These are phyloP conservation scores for Cytospora piceicola DNA, from an alignment of 2,329 filamentous ascomycete species.

Conservation along the genomic window DNA sequence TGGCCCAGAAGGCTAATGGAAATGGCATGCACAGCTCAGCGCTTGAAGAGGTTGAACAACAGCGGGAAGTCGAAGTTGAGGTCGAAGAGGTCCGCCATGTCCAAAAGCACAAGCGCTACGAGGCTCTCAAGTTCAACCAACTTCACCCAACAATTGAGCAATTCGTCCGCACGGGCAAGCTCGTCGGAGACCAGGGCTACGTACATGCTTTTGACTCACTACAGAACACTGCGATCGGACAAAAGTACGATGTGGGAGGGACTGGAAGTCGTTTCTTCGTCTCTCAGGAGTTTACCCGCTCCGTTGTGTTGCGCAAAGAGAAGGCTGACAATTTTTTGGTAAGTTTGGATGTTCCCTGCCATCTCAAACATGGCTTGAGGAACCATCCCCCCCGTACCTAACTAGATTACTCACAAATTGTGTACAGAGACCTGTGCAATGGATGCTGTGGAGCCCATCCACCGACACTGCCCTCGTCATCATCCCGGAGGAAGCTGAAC, in stretches of 20 bases:
- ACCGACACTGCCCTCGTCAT: constrained; percentile 58
- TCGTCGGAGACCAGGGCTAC: constrained; percentile 44
- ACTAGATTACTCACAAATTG: constrained; percentile 29
- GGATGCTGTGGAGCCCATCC: constrained; percentile 60
- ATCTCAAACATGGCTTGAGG: background rate
- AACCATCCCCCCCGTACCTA: constrained; percentile 31
- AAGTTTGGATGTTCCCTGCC: constrained; percentile 22
- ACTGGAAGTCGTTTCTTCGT: constrained; percentile 40
- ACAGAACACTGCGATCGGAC: constrained; percentile 40
- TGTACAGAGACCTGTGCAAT: constrained; percentile 57
- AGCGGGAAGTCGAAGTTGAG: constrained; percentile 63
- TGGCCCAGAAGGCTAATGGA: constrained; percentile 41
- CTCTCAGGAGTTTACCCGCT: constrained; percentile 52
- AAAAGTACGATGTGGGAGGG: constrained; percentile 38
- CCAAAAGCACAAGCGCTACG: constrained; percentile 49
- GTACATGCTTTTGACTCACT: constrained; percentile 49
- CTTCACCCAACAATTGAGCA: constrained; percentile 51
- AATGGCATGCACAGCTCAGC: constrained; percentile 52
- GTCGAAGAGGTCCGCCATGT: constrained; percentile 60
- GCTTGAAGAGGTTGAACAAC: constrained; percentile 63
- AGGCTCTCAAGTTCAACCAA: constrained; percentile 46
- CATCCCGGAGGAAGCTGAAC: constrained; percentile 66
- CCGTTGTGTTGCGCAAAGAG: constrained; percentile 42
- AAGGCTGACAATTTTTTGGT: constrained; percentile 43
- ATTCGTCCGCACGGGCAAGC: constrained; percentile 51